Conservation (phyloP, 805 yeast genomes). For the Lipomyces kockii region DNA sequence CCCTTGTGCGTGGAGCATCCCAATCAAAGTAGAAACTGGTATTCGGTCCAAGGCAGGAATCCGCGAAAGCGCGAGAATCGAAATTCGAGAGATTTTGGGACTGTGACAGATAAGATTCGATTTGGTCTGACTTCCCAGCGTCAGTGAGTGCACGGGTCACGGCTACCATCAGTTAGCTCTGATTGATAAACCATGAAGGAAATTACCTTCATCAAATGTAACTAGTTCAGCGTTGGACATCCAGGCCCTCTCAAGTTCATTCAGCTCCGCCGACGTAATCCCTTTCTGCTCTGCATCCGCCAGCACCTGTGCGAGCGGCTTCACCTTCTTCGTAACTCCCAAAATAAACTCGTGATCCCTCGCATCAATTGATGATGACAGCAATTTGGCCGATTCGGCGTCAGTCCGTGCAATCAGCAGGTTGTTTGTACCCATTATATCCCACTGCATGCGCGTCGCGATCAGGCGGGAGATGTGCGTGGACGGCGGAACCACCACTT, state of each 20-base stretch:
- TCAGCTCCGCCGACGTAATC: slow-evolving; percentile 45
- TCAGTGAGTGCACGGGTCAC: slow-evolving; percentile 5
- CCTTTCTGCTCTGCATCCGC: slow-evolving; percentile 52
- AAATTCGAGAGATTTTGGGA: slow-evolving; percentile 42
- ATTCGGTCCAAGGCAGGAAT: slow-evolving; percentile 42
- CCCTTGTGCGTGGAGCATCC: slow-evolving; percentile 64
- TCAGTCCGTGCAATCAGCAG: slow-evolving; percentile 66
- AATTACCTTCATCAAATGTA: slow-evolving; percentile 58
- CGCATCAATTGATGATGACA: slow-evolving; percentile 59
- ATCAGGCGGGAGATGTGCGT: slow-evolving; percentile 59
- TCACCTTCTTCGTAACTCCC: slow-evolving; percentile 50
- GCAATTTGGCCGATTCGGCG: slow-evolving; percentile 58
- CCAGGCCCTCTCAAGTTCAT: slow-evolving; percentile 55
- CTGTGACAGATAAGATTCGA: slow-evolving; percentile 41
- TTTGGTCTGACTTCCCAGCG: slow-evolving; percentile 43
- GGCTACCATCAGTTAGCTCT: slow-evolving; percentile 26
- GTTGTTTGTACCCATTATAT: slow-evolving; percentile 63
- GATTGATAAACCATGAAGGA: slow-evolving; percentile 35
- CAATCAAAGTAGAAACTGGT: slow-evolving; percentile 54
- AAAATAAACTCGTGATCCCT: slow-evolving; percentile 60
- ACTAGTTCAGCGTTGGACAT: slow-evolving; percentile 48
- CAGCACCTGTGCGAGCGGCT: slow-evolving; percentile 54
- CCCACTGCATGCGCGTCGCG: slow-evolving; percentile 68
- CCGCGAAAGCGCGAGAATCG: slow-evolving; percentile 41
- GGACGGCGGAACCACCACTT: slow-evolving; percentile 63